Evolutionary conservation across 1,284 basidiomycete genomes (phyloP).

Genomic region (Irpex sp.): DNA sequence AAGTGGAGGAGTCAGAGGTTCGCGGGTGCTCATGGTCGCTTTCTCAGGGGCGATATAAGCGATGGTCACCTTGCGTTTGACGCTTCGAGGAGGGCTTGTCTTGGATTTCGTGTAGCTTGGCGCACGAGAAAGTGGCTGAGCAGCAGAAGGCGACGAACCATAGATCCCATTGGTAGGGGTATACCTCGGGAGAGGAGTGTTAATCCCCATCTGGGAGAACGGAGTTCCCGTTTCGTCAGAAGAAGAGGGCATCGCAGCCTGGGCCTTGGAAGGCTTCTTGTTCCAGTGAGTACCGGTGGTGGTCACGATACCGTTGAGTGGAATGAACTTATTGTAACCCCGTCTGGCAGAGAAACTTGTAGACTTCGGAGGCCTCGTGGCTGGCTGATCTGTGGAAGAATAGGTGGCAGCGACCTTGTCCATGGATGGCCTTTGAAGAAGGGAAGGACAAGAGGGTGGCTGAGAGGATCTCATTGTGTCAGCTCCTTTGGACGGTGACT

Average conservation of each 20-base stretch:
- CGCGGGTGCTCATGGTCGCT: background rate
- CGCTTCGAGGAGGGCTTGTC: background rate
- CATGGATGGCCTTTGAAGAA: background rate
- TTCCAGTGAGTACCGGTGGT: background rate
- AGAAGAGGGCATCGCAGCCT: background rate
- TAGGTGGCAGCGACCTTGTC: background rate
- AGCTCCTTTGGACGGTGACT: background rate
- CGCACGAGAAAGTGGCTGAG: background rate
- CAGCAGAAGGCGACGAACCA: background rate
- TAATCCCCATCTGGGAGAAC: background rate
- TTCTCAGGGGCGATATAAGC: background rate
- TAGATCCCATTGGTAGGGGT: background rate
- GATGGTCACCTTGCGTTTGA: background rate
- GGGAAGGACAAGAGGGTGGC: background rate
- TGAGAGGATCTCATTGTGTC: background rate
- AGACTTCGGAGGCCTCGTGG: background rate
- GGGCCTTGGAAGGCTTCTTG: background rate
- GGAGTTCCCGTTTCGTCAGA: background rate
- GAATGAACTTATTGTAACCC: background rate
- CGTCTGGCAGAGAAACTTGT: background rate
- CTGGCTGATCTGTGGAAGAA: background rate
- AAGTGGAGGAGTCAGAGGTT: background rate
- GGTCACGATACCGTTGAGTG: background rate
- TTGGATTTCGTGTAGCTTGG: background rate
- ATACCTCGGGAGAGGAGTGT: background rate